phyloP scores from a whole-genome alignment of 2,329 filamentous ascomycete genomes.

The Blastomyces emzantsi region DNA sequence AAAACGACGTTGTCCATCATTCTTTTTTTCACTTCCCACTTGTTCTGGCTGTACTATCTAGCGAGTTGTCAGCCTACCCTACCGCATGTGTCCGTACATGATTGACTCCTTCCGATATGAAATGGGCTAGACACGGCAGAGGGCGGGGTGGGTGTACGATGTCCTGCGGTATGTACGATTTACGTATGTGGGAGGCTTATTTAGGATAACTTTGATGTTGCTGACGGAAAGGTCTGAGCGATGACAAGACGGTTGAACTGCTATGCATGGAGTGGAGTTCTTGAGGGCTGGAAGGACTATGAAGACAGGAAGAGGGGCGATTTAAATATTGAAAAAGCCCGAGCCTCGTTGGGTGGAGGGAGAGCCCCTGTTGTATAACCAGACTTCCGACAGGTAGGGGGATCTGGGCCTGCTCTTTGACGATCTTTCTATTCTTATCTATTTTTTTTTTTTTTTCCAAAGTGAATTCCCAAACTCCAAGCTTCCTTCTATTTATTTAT shows the following conservation, averaged over 20 bases:
- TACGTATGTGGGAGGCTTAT: neutral
- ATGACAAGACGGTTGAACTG: neutral
- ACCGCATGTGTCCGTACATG: neutral
- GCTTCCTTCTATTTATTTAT: neutral
- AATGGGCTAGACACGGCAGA: neutral
- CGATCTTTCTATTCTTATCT: neutral
- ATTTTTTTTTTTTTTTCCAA: neutral
- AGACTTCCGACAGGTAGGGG: neutral
- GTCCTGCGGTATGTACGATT: neutral
- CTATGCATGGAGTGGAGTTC: neutral
- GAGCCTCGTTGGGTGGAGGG: neutral
- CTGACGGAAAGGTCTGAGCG: neutral
- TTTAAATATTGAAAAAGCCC: neutral
- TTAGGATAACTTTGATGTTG: neutral
- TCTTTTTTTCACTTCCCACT: neutral
- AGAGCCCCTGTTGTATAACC: neutral
- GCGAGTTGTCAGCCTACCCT: neutral
- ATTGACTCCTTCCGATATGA: neutral
- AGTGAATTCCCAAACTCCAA: neutral
- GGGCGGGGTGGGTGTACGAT: neutral
- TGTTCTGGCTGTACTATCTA: neutral
- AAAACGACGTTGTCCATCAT: neutral
- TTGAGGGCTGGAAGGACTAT: neutral
- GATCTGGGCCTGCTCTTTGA: neutral
- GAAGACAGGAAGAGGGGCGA: neutral